phyloP scores from a whole-genome alignment of 2,329 filamentous ascomycete species.

The Sarocladium strictum region DNA sequence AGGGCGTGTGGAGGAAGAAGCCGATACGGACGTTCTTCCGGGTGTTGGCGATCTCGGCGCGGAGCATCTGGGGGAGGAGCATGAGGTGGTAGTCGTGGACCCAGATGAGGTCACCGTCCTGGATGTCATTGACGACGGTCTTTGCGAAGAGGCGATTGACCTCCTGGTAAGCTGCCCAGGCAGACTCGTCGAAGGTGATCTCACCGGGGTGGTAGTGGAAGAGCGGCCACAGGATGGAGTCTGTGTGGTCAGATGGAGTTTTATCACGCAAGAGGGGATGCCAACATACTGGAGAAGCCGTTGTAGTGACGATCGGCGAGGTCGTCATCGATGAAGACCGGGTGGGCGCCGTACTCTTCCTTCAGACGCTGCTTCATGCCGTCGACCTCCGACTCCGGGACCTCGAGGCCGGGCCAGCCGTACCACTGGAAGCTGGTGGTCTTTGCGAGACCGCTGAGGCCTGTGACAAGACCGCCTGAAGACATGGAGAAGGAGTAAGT shows the following conservation, averaged over 20 bases:
- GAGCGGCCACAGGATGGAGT: slow-evolving; percentile 96
- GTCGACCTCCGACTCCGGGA: slow-evolving; percentile 75
- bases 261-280: neutral
- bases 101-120: slow-evolving; percentile 94
- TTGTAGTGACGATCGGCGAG: slow-evolving; percentile 96
- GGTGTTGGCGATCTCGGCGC: slow-evolving; percentile 73
- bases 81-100: slow-evolving; percentile 98
- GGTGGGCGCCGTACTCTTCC: slow-evolving; percentile 82
- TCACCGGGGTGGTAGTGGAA: slow-evolving; percentile 99
- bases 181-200: slow-evolving; percentile 94
- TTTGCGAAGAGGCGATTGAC: slow-evolving; percentile 91
- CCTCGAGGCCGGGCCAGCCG: slow-evolving; percentile 91
- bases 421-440: slow-evolving; percentile 97
- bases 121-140: slow-evolving; percentile 77
- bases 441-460: slow-evolving; percentile 85
- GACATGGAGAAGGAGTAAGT: slow-evolving; percentile 95
- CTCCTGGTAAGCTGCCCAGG: slow-evolving; percentile 88
- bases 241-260: slow-evolving; percentile 34
- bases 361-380: slow-evolving; percentile 72
- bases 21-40: slow-evolving; percentile 95
- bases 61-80: slow-evolving; percentile 91
- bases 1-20: slow-evolving; percentile 96
- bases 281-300: slow-evolving; percentile 79
- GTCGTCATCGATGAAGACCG: slow-evolving; percentile 90
- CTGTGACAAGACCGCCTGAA: slow-evolving; percentile 90